Evolutionary conservation across 192 early-diverging fungal genomes (phyloP).

Genomic region (Gonapodya sp.): DNA sequence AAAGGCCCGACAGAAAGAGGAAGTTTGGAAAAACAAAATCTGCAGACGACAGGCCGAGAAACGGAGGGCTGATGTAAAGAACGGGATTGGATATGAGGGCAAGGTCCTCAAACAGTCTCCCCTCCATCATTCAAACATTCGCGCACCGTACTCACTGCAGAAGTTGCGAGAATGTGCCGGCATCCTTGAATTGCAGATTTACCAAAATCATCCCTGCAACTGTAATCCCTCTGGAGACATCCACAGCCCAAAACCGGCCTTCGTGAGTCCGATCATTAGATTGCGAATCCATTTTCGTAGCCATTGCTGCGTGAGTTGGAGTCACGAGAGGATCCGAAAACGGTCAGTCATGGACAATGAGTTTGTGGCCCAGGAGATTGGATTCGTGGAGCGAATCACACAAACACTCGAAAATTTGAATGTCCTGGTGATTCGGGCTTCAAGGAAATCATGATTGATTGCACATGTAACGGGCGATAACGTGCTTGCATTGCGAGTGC

Average conservation of each 20-base stretch:
- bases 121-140: no score
- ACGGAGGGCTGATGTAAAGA: background rate
- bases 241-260: conserved; percentile 15
- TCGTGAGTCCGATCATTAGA: background rate
- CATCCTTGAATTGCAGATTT: conserved; percentile 31
- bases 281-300: no score
- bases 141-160: conserved; percentile 30
- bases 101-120: background rate
- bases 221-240: conserved; percentile 33
- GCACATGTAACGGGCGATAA: no score
- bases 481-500: no score
- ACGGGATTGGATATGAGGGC: background rate
- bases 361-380: no score
- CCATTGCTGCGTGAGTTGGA: no score
- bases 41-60: conserved; percentile 30
- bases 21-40: conserved; percentile 48
- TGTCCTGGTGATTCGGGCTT: no score
- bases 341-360: no score
- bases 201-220: conserved; percentile 40
- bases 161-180: conserved; percentile 21
- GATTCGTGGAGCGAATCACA: no score
- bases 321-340: no score
- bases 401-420: no score
- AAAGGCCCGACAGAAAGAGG: conserved; percentile 39
- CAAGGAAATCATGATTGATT: no score